Evolutionary conservation across 352 stramenopile species (phyloP).

Genomic region (Phytopythium mirpurense): DNA sequence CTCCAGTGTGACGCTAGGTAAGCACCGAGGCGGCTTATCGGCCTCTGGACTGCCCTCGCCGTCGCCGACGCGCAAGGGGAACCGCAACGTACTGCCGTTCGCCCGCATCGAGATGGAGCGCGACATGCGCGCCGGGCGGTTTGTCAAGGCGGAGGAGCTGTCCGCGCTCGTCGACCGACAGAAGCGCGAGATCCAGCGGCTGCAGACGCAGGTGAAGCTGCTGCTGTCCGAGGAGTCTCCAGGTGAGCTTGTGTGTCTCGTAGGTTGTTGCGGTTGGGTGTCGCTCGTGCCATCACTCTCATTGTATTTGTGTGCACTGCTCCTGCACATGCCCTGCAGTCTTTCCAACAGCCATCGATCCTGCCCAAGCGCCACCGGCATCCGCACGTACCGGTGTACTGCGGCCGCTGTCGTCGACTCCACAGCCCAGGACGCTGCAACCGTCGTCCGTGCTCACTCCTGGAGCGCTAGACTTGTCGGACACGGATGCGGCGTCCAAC

Average conservation of each 20-base stretch:
- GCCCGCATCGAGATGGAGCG: constrained; percentile 35
- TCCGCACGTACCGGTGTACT: constrained; percentile 18
- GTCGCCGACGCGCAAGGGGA: constrained; percentile 1
- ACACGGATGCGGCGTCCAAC: not conserved
- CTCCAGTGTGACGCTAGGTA: constrained; percentile 18
- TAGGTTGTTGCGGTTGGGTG: too few relatives aligned
- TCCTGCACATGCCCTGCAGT: too few relatives aligned
- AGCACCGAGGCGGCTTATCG: too few relatives aligned
- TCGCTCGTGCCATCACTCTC: not conserved
- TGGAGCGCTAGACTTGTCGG: too few relatives aligned
- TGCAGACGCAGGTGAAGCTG: constrained; percentile 64
- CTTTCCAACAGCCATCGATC: not conserved
- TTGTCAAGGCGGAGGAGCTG: constrained; percentile 36
- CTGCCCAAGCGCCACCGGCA: not conserved
- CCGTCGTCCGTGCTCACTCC: constrained; percentile 41
- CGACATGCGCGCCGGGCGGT: constrained; percentile 15
- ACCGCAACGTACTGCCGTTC: constrained; percentile 34
- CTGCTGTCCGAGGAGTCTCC: constrained; percentile 34
- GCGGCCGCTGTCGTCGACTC: constrained; percentile 14
- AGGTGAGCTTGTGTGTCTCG: constrained; percentile 7
- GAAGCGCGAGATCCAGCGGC: constrained; percentile 58
- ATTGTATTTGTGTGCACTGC: not conserved
- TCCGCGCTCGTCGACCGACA: constrained; percentile 43
- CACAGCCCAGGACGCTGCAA: constrained; percentile 17
- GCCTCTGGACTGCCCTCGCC: constrained; percentile 6